Evolutionary conservation across 2,329 filamentous ascomycete genomes (phyloP).

Genomic region (Lachnellula subtilissima): DNA sequence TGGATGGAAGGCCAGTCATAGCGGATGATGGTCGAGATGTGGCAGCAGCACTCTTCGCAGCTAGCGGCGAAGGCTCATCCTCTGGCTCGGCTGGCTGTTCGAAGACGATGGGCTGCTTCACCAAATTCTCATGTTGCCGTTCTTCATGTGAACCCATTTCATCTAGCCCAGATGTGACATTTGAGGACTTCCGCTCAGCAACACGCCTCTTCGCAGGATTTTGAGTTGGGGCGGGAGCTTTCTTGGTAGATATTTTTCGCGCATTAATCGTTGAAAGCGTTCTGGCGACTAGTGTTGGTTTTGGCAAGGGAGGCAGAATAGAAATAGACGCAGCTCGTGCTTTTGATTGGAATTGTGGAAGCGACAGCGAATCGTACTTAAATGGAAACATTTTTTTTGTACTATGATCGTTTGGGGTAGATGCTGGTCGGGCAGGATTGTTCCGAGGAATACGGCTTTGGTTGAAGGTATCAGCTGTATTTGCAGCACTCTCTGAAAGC

Average conservation of each 20-base stretch:
- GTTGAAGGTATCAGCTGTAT: background rate
- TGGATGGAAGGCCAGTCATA: conserved; percentile 16
- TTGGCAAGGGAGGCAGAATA: conserved; percentile 22
- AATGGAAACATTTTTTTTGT: background rate
- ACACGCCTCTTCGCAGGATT: conserved; percentile 15
- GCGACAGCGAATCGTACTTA: background rate
- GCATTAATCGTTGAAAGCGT: background rate
- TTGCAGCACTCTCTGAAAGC: background rate
- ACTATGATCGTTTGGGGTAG: conserved; percentile 7
- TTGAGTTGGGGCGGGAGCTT: background rate
- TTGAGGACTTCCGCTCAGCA: conserved; percentile 9
- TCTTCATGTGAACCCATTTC: background rate
- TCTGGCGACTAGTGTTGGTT: conserved; percentile 19
- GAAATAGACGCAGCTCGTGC: conserved; percentile 4
- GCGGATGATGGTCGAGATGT: conserved; percentile 10
- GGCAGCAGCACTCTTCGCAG: conserved; percentile 16
- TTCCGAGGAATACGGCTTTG: background rate
- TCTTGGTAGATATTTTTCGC: background rate
- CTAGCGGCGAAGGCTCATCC: conserved; percentile 17
- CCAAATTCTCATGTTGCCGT: background rate
- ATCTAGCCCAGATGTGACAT: no score
- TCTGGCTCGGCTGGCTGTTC: conserved; percentile 1
- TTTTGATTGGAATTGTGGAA: conserved; percentile 14
- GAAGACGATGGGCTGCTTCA: background rate
- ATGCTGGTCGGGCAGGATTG: conserved; percentile 10